Evolutionary conservation across 306 rosid species (phyloP).

Genomic region (Heteromeles arbutifolia): DNA sequence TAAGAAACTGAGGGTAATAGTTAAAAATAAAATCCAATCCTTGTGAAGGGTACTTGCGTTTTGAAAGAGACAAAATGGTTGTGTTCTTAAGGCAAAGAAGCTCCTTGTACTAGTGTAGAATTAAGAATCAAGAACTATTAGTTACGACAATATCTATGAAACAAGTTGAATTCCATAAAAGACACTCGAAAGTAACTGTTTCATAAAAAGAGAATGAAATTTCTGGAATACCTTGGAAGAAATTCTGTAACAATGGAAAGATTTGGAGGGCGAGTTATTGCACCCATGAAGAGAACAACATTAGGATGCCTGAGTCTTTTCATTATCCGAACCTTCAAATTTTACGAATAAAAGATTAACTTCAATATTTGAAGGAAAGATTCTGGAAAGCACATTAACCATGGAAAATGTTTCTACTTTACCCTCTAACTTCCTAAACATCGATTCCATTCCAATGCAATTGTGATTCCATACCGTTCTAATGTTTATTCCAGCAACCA

Average conservation of each 20-base stretch:
- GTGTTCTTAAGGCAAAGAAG: background rate
- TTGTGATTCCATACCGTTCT: background rate
- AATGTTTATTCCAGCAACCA: background rate
- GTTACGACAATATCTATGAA: background rate
- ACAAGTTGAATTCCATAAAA: background rate
- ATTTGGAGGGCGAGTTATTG: conserved; percentile 79
- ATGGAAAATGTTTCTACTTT: background rate
- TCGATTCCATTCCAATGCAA: background rate
- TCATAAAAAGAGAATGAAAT: conserved; percentile 7
- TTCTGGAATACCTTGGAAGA: conserved; percentile 74
- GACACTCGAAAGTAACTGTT: background rate
- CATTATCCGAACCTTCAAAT: conserved; percentile 75
- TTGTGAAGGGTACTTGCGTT: background rate
- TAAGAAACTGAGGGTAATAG: background rate
- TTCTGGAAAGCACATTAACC: background rate
- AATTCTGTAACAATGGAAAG: conserved; percentile 88
- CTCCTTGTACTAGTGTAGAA: background rate
- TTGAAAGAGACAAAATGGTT: background rate
- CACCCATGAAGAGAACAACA: conserved; percentile 99
- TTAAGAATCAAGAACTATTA: background rate
- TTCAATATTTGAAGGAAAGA: background rate
- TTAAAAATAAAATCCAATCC: background rate
- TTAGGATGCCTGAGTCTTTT: conserved; percentile 93
- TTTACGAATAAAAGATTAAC: background rate
- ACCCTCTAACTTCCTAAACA: background rate